Conservation (phyloP, 75 land plant species). For the Larix kaempferi region DNA sequence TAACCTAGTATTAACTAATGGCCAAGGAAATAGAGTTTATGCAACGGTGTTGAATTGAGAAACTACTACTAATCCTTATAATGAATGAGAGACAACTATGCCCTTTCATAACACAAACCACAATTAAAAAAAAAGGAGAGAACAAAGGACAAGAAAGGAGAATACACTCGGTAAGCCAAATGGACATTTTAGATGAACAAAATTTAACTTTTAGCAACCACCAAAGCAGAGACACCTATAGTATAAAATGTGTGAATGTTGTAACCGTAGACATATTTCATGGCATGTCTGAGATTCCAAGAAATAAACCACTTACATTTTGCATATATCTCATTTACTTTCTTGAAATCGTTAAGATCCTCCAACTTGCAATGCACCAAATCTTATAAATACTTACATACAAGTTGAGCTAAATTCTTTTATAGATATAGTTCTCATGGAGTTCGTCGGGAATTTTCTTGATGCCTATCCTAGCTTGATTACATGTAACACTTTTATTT, state of each 20-base stretch:
- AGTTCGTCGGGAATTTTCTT: no score
- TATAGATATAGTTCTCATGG: not conserved
- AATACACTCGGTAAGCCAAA: not conserved
- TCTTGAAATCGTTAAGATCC: slow-evolving; percentile 90
- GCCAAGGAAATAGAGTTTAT: not conserved
- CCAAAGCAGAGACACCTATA: not conserved
- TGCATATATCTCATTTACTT: slow-evolving; percentile 91
- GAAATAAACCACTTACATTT: slow-evolving; percentile 64
- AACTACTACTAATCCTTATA: not conserved
- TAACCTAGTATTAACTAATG: no score
- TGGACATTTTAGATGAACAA: not conserved
- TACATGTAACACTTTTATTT: not conserved
- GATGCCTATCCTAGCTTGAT: no score
- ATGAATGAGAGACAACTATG: not conserved
- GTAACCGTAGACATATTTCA: slow-evolving; percentile 1
- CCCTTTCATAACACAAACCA: not conserved
- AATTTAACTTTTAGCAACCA: not conserved
- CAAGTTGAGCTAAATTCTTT: slow-evolving; percentile 3
- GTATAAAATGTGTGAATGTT: not conserved
- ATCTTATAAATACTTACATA: not conserved
- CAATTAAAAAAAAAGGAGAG: not conserved
- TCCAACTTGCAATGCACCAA: slow-evolving; percentile 68
- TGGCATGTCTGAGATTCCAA: slow-evolving; percentile 7
- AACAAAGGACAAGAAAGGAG: not conserved
- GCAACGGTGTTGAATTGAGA: not conserved